Evolutionary conservation across 306 rosid genomes (phyloP), one percentile per base, ranked within the genome.

Genomic region (Vigna trinervia): DNA sequence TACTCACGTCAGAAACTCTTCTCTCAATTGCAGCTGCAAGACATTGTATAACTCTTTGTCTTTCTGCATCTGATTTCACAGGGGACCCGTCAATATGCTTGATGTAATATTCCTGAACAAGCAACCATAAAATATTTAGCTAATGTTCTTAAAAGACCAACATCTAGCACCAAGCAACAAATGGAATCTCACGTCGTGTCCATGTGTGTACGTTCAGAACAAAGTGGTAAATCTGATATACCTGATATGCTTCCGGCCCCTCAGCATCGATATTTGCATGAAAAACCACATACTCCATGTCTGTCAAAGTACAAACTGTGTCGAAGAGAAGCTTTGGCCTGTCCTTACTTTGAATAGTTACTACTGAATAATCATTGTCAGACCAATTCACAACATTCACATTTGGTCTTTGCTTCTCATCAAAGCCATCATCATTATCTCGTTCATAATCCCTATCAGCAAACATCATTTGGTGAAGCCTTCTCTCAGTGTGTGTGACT

Each of bases 381-480:
- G 70, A 82, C 93, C 90, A 92, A 81, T 94, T 89, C 39, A 88
- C 92, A 79, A 94, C 97, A 80, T 70, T 89, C 51, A 94, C 97
- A 84, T 90, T 81, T 12, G 97, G 97, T 32, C 94, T 90, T 78
- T 88, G 91, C 78, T 87, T 90, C 73, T 82, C 90, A 54, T 83
- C 86, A 77, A 78, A 86, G 61, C 45, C 85, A 83, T 78, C 90
- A 11, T 78, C 86, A 12, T 80, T 78, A 1, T 74, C 83, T 19
- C 92, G 81, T 38, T 87, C 98, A 12, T 92, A 94, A 78, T 94
- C 98, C 76, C 98, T 87, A 77, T 90, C 98, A 11, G 90, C 96
- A 87, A 94, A 94, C 98, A 94, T 89, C 95, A 94, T 90, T 84
- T 94, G 98, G 83, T 94, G 98, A 83, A 94, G 97, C 84, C 98